Conservation (phyloP, 768 basidiomycete genomes). For the Hygrophoropsis aurantiaca region DNA sequence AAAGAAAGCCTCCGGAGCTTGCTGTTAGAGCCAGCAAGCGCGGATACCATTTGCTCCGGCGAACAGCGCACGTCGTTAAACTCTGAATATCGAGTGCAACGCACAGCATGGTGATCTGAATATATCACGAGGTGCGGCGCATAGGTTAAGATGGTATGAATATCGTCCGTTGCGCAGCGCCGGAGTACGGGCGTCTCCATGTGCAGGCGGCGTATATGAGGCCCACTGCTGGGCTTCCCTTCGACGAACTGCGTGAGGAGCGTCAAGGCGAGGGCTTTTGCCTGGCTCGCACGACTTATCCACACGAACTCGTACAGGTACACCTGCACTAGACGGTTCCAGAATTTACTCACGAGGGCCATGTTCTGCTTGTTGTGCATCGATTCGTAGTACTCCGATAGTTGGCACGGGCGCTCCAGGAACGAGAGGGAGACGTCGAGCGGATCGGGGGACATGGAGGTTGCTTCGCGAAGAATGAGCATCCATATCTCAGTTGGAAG, state of each 20-base stretch:
- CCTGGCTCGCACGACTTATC: slow-evolving; percentile 56
- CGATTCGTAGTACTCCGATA: slow-evolving; percentile 43
- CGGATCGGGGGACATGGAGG: slow-evolving; percentile 42
- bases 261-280: slow-evolving; percentile 44
- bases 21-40: slow-evolving; percentile 54
- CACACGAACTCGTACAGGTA: slow-evolving; percentile 70
- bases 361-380: slow-evolving; percentile 53
- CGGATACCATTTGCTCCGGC: slow-evolving; percentile 57
- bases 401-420: slow-evolving; percentile 45
- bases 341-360: slow-evolving; percentile 54
- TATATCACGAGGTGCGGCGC: slow-evolving; percentile 59
- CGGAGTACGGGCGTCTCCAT: slow-evolving; percentile 67
- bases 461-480: slow-evolving; percentile 61
- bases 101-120: slow-evolving; percentile 63
- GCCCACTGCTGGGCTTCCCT: slow-evolving; percentile 38
- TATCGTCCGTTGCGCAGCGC: slow-evolving; percentile 62
- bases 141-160: slow-evolving; percentile 68
- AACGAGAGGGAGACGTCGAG: slow-evolving; percentile 56
- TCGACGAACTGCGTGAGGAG: slow-evolving; percentile 43
- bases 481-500: slow-evolving; percentile 69
- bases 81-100: slow-evolving; percentile 50
- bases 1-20: slow-evolving; percentile 60
- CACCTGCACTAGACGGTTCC: slow-evolving; percentile 53
- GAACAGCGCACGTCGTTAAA: slow-evolving; percentile 45
- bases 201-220: slow-evolving; percentile 61